Base-by-base conservation (phyloP, 306 rosid genomes). In the Rosa chinensis region DNA sequence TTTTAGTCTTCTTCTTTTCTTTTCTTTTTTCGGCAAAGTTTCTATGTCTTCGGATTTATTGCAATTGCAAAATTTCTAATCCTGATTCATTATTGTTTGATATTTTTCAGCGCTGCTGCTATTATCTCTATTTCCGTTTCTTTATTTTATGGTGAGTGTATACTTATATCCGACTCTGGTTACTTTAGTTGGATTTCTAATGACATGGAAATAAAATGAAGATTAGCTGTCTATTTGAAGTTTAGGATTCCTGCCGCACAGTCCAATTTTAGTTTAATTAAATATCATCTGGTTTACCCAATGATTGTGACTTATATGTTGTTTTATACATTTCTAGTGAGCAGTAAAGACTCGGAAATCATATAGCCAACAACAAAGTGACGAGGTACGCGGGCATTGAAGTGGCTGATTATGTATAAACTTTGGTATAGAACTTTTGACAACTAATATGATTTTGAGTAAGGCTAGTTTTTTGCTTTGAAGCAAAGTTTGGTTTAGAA, bases 131-230 rank as follows among this genome's bases (percentile, higher is more conserved):
- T 88, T 83, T 69, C 91, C 88, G 0, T 88, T 83, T 67, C 84
- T 88, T 67, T 88, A 88, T 75, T 85, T 85, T 70, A 88, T 88
- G 91, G 91, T 86, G 67, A 74, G 91, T 81, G 58, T 59, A 18
- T 18, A 21, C 50, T 35, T 66, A 5, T 0, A 2, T 21, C 0
- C 4, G 8, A 2, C 13, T 72, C 16, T 37, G 14, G n/a, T 44
- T 21, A 16, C 58, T 59, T 62, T 13, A 13, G 53, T 45, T 61
- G 25, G 28, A 9, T 50, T 53, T 73, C 55, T 53, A 8, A 35
- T 32, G 14, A 49, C 9, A 16, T 45, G 13, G 43, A 71, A 71
- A 25, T 25, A 12, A 9, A 6, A 48, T 70, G 61, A 48, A 16
- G 25, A 12, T 21, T 11, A 12, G 56, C 9, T 2, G n/a, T 70